Evolutionary conservation across 306 rosid species (phyloP).

Genomic region (Elaeagnus macrophylla): DNA sequence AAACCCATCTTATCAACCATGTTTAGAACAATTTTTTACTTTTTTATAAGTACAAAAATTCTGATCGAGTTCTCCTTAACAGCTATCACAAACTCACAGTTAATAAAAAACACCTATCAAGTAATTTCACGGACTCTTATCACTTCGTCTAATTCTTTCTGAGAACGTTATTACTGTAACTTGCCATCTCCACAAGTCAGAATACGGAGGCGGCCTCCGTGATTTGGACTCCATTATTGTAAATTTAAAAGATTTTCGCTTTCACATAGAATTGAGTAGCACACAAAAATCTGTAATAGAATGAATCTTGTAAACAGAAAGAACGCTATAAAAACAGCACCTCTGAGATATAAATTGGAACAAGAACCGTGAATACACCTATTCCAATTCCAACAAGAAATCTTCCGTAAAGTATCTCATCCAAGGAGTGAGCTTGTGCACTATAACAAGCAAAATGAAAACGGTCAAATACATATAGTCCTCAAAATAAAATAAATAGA

Average conservation of each 20-base stretch:
- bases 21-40: conserved; percentile 7
- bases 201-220: background rate
- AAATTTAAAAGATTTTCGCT: background rate
- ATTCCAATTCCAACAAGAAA: conserved; percentile 96
- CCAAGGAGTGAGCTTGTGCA: conserved; percentile 69
- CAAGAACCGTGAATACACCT: conserved; percentile 83
- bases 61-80: too few relatives aligned
- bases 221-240: background rate
- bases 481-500: conserved; percentile 12
- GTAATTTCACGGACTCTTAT: too few relatives aligned
- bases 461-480: conserved; percentile 9
- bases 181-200: too few relatives aligned
- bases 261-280: background rate
- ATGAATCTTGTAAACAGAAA: background rate
- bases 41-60: background rate
- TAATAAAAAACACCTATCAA: too few relatives aligned
- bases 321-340: conserved; percentile 26
- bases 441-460: conserved; percentile 34
- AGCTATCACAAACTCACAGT: too few relatives aligned
- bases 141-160: too few relatives aligned
- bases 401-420: conserved; percentile 75
- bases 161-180: too few relatives aligned
- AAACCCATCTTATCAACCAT: background rate
- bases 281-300: background rate
- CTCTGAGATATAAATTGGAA: conserved; percentile 84